Evolutionary conservation across 306 rosid species (phyloP), one percentile per base, ranked within the genome.

Genomic region (Acmispon strigosus): DNA sequence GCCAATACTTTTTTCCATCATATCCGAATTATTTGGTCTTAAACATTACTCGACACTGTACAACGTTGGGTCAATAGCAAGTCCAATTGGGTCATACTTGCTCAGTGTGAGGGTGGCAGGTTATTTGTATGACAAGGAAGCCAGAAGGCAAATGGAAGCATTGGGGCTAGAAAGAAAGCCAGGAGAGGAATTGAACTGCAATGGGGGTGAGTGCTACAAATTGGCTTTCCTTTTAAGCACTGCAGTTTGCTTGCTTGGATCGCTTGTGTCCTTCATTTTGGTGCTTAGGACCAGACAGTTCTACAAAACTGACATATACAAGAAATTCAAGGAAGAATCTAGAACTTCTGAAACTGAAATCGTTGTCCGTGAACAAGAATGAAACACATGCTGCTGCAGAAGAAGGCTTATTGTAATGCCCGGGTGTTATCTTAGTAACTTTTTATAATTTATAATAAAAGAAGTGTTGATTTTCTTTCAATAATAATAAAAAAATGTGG

Each of bases 1-100:
- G 95, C 92, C 90, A 3, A 2, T 88, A 9, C 86, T 90, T 3
- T 84, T 83, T 37, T 80, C 96, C 54, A 88, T 83, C 14, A 77
- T 88, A 5, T 90, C 96, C 8, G 96, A 90, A 75, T 74, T 88
- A 9, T 90, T 90, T 59, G 96, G 95, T 0, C 79, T 90, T 0
- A 88, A 84, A 18, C 81, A 88, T 71, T 90, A 83, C 72, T 79
- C 96, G 0, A 90, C 95, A 14, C 48, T 88, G 54, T 86, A 84
- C 51, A 90, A 88, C 65, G 82, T 88, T 16, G 96, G 96, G n/a
- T 74, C 90, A 0, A 66, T 81, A 5, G 95, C 92, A 0, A 86
- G 89, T 39, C 96, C 84, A 29, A 70, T 83, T 59, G 86, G 86
- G 29, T 71, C 83, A 27, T 83, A 83, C n/a, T 14, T 78, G 14